Evolutionary conservation across 371 early-diverging fungal species (phyloP).

Genomic region (Lichtheimia ramosa): DNA sequence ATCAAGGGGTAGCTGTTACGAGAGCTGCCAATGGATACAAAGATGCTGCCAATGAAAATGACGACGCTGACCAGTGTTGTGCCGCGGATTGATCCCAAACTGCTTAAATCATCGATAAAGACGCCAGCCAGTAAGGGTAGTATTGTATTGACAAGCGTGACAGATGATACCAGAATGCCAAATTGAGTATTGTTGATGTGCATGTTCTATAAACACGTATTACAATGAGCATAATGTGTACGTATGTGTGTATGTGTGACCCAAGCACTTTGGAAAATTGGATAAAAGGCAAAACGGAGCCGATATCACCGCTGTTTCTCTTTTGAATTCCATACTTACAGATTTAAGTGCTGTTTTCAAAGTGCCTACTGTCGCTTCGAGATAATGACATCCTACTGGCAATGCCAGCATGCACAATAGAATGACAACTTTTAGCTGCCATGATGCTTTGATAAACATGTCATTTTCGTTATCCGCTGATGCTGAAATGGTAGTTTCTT

Average conservation of each 20-base stretch:
- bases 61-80: conserved; percentile 33
- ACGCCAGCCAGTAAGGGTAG: conserved; percentile 68
- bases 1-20: conserved; percentile 37
- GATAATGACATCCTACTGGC: conserved; percentile 42
- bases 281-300: conserved; percentile 5
- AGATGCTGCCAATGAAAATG: conserved; percentile 33
- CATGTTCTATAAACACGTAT: conserved; percentile 26
- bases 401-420: conserved; percentile 23
- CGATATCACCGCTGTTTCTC: neutral
- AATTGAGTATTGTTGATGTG: conserved; percentile 71
- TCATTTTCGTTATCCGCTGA: conserved; percentile 3
- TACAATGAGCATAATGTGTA: no score
- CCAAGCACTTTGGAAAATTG: neutral
- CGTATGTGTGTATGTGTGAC: no score
- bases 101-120: conserved; percentile 44
- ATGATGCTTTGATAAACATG: conserved; percentile 9
- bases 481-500: conserved; percentile 12
- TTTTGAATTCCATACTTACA: conserved; percentile 18
- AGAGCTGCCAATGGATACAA: conserved; percentile 31
- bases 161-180: conserved; percentile 68
- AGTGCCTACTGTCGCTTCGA: conserved; percentile 45
- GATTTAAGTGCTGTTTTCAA: conserved; percentile 37
- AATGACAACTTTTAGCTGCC: conserved; percentile 17
- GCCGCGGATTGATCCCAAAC: conserved; percentile 38
- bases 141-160: conserved; percentile 70